phyloP scores from a whole-genome alignment of 2,329 filamentous ascomycete species.

The Phialemoniopsis sp. region DNA sequence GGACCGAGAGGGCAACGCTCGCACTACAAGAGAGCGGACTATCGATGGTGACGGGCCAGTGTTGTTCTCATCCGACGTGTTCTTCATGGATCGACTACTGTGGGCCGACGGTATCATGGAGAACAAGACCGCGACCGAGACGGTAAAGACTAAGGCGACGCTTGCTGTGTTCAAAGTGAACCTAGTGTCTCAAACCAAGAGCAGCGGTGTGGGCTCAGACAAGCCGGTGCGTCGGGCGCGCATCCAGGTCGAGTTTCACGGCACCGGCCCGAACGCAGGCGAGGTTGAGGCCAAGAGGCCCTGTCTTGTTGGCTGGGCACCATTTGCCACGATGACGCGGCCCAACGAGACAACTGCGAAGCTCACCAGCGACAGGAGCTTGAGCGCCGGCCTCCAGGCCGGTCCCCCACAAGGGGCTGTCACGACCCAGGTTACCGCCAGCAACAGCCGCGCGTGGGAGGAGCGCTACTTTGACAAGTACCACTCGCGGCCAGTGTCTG shows the following conservation, averaged over 20 bases:
- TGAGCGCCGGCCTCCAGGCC: neutral
- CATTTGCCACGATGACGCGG: constrained; percentile 2
- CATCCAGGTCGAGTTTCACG: constrained; percentile 5
- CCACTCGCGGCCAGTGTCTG: constrained; percentile 2
- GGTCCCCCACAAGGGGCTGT: no score
- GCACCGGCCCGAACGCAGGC: neutral
- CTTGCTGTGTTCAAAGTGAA: constrained; percentile 4
- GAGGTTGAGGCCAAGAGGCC: neutral
- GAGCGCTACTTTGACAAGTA: constrained; percentile 3
- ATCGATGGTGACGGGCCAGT: no score
- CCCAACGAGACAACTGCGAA: constrained; percentile 3
- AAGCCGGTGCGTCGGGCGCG: constrained; percentile 1
- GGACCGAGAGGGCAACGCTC: no score
- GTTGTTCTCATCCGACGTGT: no score
- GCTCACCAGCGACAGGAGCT: neutral
- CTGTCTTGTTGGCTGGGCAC: constrained; percentile 7
- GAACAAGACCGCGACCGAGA: neutral
- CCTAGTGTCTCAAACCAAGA: constrained; percentile 1
- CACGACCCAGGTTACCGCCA: neutral
- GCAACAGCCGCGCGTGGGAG: constrained; percentile 1
- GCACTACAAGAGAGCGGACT: no score
- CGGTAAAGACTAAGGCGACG: constrained; percentile 4
- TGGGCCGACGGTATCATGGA: constrained; percentile 4
- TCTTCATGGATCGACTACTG: constrained; percentile 6
- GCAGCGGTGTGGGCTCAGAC: constrained; percentile 1